Conservation (phyloP, 2,329 filamentous ascomycete genomes). For the Coleophoma crateriformis region DNA sequence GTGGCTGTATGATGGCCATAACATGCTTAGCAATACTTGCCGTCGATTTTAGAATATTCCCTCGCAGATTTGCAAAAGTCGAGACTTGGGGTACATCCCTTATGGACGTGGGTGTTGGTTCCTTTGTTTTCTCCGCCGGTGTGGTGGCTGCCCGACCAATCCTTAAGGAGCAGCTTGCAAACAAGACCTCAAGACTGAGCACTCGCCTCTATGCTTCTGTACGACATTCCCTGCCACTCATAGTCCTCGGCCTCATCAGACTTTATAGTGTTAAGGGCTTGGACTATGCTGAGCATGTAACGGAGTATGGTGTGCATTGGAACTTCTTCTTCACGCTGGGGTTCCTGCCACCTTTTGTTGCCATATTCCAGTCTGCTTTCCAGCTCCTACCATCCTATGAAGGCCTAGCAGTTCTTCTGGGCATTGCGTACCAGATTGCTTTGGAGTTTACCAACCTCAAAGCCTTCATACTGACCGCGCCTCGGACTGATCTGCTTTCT, state of each 20-base stretch:
- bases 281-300: conserved; percentile 95
- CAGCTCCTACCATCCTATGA: conserved; percentile 71
- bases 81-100: conserved; percentile 99
- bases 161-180: conserved; percentile 60
- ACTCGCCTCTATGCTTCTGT: conserved; percentile 60
- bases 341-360: conserved; percentile 82
- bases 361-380: conserved; percentile 71
- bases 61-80: conserved; percentile 91
- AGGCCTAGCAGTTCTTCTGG: conserved; percentile 64
- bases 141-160: conserved; percentile 82
- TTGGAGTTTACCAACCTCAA: conserved; percentile 77
- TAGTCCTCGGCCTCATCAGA: conserved; percentile 74
- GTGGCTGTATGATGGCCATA: conserved; percentile 83
- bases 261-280: conserved; percentile 87
- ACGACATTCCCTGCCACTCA: conserved; percentile 76
- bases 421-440: conserved; percentile 64
- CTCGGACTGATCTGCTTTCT: conserved; percentile 71
- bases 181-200: conserved; percentile 41
- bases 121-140: conserved; percentile 92
- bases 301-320: conserved; percentile 98
- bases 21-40: conserved; percentile 93
- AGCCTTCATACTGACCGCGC: conserved; percentile 75
- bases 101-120: conserved; percentile 96
- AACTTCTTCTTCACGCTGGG: conserved; percentile 98
- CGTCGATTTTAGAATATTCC: conserved; percentile 91